phyloP scores from a whole-genome alignment of 495 filamentous ascomycete genomes.

The Aspergillus affinis region DNA sequence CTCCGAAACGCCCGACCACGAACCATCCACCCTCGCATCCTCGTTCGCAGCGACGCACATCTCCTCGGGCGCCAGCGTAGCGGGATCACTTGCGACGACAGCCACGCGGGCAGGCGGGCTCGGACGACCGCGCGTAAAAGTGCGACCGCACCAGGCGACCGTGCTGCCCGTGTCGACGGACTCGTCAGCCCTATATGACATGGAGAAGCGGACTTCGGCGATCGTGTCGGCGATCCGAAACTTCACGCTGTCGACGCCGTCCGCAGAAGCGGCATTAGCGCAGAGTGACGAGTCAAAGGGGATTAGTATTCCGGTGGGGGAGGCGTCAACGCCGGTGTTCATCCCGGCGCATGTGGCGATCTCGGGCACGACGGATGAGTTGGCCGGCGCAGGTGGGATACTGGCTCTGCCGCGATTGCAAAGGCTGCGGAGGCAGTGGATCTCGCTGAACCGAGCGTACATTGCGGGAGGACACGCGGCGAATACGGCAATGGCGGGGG shows the following conservation, averaged over 20 bases:
- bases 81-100: conserved; percentile 25
- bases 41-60: conserved; percentile 19
- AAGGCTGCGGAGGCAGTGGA: conserved; percentile 81
- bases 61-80: conserved; percentile 31
- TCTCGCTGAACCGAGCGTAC: conserved; percentile 65
- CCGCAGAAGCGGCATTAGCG: conserved; percentile 50
- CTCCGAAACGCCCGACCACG: conserved; percentile 1
- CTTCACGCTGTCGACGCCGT: conserved; percentile 46
- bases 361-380: conserved; percentile 41
- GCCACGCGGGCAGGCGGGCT: conserved; percentile 16
- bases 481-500: conserved; percentile 8
- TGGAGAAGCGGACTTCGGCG: conserved; percentile 83
- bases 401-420: conserved; percentile 76
- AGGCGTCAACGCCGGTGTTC: conserved; percentile 36
- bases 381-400: conserved; percentile 48
- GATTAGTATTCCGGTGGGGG: conserved; percentile 43
- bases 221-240: conserved; percentile 73
- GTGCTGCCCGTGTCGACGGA: conserved; percentile 64
- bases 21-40: conserved; percentile 18
- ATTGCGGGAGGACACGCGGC: conserved; percentile 18
- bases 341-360: conserved; percentile 54
- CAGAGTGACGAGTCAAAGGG: conserved; percentile 50
- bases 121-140: conserved; percentile 28
- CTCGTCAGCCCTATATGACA: conserved; percentile 77
- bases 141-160: conserved; percentile 80